A percentile compares a stretch with the other conserved stretches of the same genome.
phyloP scores from a whole-genome alignment of 1,139 yeast species.

The Geotrichum europaeum region DNA sequence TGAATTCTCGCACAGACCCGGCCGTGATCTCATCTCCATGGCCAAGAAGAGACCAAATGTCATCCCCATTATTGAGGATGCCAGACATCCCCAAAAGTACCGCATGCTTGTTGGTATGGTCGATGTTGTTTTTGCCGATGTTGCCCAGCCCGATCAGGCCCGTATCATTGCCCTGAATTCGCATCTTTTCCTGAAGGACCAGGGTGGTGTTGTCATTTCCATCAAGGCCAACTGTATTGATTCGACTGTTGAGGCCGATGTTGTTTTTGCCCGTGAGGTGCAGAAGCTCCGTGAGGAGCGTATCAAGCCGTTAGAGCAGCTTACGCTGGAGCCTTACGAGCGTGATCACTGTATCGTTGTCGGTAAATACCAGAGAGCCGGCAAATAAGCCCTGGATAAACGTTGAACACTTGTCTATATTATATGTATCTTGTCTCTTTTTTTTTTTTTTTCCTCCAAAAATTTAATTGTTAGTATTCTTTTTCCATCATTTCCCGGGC shows the following conservation, averaged over 20 bases:
- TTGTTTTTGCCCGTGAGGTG: conserved; percentile 92
- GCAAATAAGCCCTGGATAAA: conserved; percentile 39
- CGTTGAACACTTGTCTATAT: not conserved
- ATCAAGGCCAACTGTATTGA: conserved; percentile 75
- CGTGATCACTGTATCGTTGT: conserved; percentile 99
- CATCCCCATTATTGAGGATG: conserved; percentile 97
- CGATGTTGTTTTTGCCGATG: conserved; percentile 97
- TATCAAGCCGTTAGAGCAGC: conserved; percentile 96
- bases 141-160: conserved; percentile 99
- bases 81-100: conserved; percentile 99
- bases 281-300: conserved; percentile 98
- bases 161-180: conserved; percentile 92
- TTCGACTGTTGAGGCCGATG: conserved; percentile 96
- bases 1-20: conserved; percentile 96
- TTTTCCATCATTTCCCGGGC: not conserved
- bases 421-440: not conserved
- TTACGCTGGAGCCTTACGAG: conserved; percentile 93
- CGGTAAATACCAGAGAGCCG: conserved; percentile 93
- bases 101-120: conserved; percentile 99
- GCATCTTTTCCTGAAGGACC: not conserved
- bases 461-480: not conserved
- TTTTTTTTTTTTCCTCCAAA: not conserved
- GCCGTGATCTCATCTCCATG: conserved; percentile 98
- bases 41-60: conserved; percentile 99
- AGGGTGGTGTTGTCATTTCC: conserved; percentile 13